Evolutionary conservation across 768 basidiomycete species (phyloP), one percentile per base, ranked within the genome.

Genomic region (Gloeophyllum trabeum): DNA sequence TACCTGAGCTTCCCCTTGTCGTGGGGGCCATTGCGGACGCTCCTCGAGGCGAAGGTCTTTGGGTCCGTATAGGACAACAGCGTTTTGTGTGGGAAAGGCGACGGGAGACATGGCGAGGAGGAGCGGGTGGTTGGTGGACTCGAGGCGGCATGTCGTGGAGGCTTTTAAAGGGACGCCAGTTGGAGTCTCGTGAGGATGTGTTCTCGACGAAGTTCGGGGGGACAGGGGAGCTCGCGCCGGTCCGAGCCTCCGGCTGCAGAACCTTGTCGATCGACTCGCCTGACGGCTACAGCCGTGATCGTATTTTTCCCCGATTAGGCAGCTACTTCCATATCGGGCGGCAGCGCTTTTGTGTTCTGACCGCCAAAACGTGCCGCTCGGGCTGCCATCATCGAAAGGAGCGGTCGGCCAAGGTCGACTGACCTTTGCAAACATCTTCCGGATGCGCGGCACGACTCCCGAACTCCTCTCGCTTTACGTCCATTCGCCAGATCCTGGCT

Each of bases 21-120:
- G 66, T 19, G 92, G 93, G 0, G 80, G 72, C 69, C 78, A 81
- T 48, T 83, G 60, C 35, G 71, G 68, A 49, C 90, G 79, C 30
- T 80, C 64, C 55, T 91, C 88, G 54, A 84, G 51, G 49, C 79
- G 81, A 48, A 98, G 73, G 66, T 94, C 90, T 51, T 74, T 75
- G 42, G 86, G 69, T 16, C 85, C 88, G 53, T 89, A 74, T 45
- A 94, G 82, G 53, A 96, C 86, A 41, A 77, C 83, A 41, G 88
- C 84, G 42, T 66, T 62, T 40, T 86, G 77, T 12, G 73, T 60
- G 30, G 67, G 69, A 50, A 77, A 64, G 35, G 72, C 70, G 42
- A 61, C 54, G 40, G 67, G 65, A 42, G 69, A 66, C 71, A 68
- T 71, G 44, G 46, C 42, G 40, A 43, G 41, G 42, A 25, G 42